A percentile compares a stretch with the other conserved stretches of the same genome.
Conservation (phyloP, 495 filamentous ascomycete species). For the Podospora anserina region DNA sequence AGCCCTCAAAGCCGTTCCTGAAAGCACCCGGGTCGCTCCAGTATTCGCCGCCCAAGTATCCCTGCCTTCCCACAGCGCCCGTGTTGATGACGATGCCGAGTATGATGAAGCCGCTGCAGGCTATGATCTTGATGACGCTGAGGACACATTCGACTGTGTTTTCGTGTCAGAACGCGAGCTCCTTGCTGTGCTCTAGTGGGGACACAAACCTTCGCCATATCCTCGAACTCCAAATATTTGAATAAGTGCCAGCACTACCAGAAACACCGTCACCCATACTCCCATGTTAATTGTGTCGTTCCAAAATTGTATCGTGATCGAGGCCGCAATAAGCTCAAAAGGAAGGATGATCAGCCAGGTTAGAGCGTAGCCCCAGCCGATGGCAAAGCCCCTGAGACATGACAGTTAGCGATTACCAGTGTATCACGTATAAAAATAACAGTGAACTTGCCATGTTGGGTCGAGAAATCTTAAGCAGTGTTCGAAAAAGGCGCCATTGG, state of each 20-base stretch:
- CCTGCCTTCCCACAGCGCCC: conserved; percentile 60
- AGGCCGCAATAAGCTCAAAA: conserved; percentile 52
- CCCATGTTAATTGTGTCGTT: conserved; percentile 39
- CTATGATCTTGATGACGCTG: conserved; percentile 41
- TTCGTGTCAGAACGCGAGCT: background rate
- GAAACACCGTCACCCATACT: conserved; percentile 58
- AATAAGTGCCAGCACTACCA: conserved; percentile 51
- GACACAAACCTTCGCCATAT: conserved; percentile 39
- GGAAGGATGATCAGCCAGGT: conserved; percentile 54
- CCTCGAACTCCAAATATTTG: conserved; percentile 65
- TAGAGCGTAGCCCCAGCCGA: conserved; percentile 70
- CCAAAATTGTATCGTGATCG: conserved; percentile 45
- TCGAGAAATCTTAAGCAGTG: conserved; percentile 68
- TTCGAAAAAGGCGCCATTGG: conserved; percentile 55
- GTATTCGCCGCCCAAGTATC: conserved; percentile 58
- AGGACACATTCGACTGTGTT: conserved; percentile 35
- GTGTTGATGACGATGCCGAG: conserved; percentile 50
- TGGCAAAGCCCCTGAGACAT: conserved; percentile 60
- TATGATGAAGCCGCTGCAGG: conserved; percentile 50
- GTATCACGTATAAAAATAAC: background rate
- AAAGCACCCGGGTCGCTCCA: conserved; percentile 62
- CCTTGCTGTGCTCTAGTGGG: background rate
- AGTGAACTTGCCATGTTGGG: conserved; percentile 51
- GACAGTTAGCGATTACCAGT: background rate
- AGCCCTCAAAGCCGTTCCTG: conserved; percentile 65